These are phyloP conservation scores for Fusarium cyanostomum DNA, from an alignment of 2,329 filamentous ascomycete species.

Conservation along the genomic window DNA sequence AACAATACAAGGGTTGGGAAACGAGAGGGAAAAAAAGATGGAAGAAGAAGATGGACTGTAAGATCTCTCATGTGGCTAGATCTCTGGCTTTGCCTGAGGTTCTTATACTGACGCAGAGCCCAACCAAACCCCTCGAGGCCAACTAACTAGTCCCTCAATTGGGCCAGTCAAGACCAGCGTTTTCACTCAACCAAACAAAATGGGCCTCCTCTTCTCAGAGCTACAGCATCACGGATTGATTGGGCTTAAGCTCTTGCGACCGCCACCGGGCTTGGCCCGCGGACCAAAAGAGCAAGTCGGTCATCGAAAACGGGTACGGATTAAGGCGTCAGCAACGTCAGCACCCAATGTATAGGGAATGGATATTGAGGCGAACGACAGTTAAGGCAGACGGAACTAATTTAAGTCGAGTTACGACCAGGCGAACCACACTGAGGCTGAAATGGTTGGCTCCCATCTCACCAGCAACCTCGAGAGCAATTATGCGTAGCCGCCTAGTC, in stretches of 20 bases:
- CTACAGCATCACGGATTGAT: slow-evolving; percentile 2
- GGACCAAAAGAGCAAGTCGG: not conserved
- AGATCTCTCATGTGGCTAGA: not conserved
- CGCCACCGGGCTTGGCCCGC: not conserved
- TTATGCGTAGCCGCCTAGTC: slow-evolving; percentile 10
- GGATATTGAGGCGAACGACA: slow-evolving; percentile 6
- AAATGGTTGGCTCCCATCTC: slow-evolving; percentile 30
- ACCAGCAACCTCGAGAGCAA: slow-evolving; percentile 5
- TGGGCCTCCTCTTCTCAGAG: not conserved
- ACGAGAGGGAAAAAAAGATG: not conserved
- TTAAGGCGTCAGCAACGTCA: not conserved
- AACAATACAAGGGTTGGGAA: not conserved
- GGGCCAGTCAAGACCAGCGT: not conserved
- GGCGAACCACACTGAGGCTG: slow-evolving; percentile 24
- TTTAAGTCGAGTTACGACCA: slow-evolving; percentile 14
- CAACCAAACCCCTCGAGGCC: slow-evolving; percentile 7
- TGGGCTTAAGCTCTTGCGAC: not conserved
- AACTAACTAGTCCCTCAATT: not conserved
- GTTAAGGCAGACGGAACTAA: slow-evolving; percentile 17
- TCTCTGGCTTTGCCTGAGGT: not conserved
- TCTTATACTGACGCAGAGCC: slow-evolving; percentile 18
- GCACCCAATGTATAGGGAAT: not conserved
- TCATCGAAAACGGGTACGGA: not conserved
- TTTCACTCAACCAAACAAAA: slow-evolving; percentile 2
- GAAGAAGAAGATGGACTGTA: not conserved